Evolutionary conservation across 352 stramenopile species (phyloP), one percentile per base, ranked within the genome.

Genomic region (Albugo laibachii): DNA sequence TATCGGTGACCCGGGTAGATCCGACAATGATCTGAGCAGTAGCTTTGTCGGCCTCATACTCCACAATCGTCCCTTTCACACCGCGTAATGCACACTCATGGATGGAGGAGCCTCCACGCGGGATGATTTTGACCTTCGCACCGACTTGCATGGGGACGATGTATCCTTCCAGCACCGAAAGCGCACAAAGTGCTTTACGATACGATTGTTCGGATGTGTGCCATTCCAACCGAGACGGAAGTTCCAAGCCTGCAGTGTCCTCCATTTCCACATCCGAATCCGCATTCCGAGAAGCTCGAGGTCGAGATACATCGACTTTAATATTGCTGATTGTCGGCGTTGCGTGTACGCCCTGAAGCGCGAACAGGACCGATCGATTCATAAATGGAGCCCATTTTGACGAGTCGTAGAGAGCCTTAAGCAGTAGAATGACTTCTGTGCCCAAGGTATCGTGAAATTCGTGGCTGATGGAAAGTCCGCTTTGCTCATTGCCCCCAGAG

Each of bases 241-340:
- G 49, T 13, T 81, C 69, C 24, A 31, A 31, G 12, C 67, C 63
- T 14, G 63, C 73, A 38, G 72, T 69, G 19, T 92, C 79, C 58
- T 89, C 79, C 74, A 87, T 87, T 47, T 89, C 79, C 13, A 89
- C 72, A 56, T 91, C 77, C 0, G 66, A 66, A 46, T 91, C 77
- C 0, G 56, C 53, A 8, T 24, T 43, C 8, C 16, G 16, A 8
- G 38, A 43, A 43, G 3, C 38, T 10, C 24, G 24, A 31, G 24
- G 3, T 31, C 24, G 24, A 31, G 24, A 31, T 8, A 31, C 24
- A 31, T 31, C 24, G 24, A 31, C 24, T 31, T 31, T 31, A 8
- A 31, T 31, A 31, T 31, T 31, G 24, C 8, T 8, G 24, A 31
- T 31, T 8, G 3, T 31, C 8, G 24, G 24, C 8, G 24, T 10